Evolutionary conservation across 805 yeast genomes (phyloP).

Genomic region (Kockiozyma suomiensis): DNA sequence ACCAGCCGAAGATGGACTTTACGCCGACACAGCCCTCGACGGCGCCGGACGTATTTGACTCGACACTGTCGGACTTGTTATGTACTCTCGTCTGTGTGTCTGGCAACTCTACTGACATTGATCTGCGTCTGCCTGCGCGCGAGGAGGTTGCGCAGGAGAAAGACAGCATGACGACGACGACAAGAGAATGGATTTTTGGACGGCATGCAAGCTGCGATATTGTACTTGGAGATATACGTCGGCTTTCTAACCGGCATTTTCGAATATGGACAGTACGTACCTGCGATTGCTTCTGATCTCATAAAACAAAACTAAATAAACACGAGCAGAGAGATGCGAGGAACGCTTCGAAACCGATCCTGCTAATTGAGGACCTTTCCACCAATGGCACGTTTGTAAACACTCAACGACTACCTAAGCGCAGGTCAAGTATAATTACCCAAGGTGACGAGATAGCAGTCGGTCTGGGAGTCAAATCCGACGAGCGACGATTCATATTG

Average conservation of each 20-base stretch:
- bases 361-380: conserved; percentile 57
- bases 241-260: conserved; percentile 76
- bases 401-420: conserved; percentile 69
- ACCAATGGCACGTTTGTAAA: conserved; percentile 94
- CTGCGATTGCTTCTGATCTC: not conserved
- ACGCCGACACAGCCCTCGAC: conserved; percentile 30
- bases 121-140: conserved; percentile 10
- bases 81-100: conserved; percentile 32
- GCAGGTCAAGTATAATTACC: conserved; percentile 74
- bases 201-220: conserved; percentile 69
- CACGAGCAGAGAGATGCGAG: conserved; percentile 41
- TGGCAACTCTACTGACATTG: conserved; percentile 13
- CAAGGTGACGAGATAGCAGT: conserved; percentile 94
- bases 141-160: conserved; percentile 21
- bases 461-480: conserved; percentile 81
- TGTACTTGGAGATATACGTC: conserved; percentile 58
- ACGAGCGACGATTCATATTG: conserved; percentile 56
- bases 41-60: conserved; percentile 3
- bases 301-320: not conserved
- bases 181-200: conserved; percentile 69
- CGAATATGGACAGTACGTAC: conserved; percentile 49
- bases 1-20: conserved; percentile 19
- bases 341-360: conserved; percentile 30
- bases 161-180: conserved; percentile 21
- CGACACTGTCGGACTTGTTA: conserved; percentile 14